These are phyloP conservation scores for Phialophora tarda DNA, from an alignment of 2,329 filamentous ascomycete genomes.

Conservation along the genomic window DNA sequence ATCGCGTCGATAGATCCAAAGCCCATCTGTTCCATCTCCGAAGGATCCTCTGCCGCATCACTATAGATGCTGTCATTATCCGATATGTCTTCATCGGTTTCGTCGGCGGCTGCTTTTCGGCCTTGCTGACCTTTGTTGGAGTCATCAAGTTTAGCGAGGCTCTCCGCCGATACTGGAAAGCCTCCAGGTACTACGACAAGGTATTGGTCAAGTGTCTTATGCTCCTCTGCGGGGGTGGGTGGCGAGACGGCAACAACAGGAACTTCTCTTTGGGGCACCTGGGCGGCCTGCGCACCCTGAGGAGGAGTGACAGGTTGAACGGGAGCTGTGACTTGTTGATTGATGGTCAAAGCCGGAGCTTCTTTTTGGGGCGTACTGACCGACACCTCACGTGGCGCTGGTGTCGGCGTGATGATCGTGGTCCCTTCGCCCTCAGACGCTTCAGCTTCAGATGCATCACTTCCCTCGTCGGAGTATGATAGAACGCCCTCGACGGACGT, in stretches of 20 bases:
- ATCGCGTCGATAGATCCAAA: conserved; percentile 59
- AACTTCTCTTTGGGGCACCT: conserved; percentile 35
- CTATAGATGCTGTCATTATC: conserved; percentile 54
- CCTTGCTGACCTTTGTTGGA: conserved; percentile 8
- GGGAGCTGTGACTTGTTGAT: conserved; percentile 15
- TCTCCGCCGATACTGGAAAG: conserved; percentile 54
- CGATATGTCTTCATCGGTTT: conserved; percentile 31
- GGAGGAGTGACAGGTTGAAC: not conserved
- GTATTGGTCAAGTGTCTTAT: conserved; percentile 41
- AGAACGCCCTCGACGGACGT: conserved; percentile 71
- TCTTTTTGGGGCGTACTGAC: not conserved
- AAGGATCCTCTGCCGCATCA: conserved; percentile 44
- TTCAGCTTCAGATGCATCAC: conserved; percentile 26
- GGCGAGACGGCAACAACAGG: conserved; percentile 55
- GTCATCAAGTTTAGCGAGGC: conserved; percentile 11
- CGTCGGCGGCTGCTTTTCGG: conserved; percentile 8
- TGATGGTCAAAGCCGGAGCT: not conserved
- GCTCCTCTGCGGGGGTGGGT: conserved; percentile 54
- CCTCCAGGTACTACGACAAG: conserved; percentile 63
- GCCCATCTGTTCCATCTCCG: conserved; percentile 47
- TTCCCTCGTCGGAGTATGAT: conserved; percentile 65
- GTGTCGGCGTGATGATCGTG: not conserved
- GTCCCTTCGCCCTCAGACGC: conserved; percentile 22
- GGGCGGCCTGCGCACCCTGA: not conserved
- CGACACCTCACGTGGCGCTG: not conserved